phyloP scores from a whole-genome alignment of 1,284 basidiomycete genomes.

The Cutaneotrichosporon dermatis region DNA sequence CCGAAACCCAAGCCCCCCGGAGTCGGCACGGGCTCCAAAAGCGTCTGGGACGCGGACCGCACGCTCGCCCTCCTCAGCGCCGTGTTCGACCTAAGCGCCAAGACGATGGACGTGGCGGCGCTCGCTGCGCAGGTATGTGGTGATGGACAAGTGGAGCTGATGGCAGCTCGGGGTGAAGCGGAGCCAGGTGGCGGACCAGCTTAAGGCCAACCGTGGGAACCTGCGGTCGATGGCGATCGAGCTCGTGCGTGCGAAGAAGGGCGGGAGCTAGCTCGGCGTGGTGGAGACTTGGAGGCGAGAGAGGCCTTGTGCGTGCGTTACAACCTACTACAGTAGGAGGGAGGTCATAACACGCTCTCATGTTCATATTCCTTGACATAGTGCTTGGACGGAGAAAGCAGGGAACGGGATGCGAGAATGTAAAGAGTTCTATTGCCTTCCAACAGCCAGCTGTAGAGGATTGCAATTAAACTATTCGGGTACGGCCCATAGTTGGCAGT shows the following conservation, averaged over 20 bases:
- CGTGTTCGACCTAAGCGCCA: neutral
- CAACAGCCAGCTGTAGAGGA: no score
- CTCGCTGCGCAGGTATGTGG: neutral
- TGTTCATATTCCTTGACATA: no score
- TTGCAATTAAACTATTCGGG: no score
- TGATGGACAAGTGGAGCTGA: neutral
- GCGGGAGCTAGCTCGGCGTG: neutral
- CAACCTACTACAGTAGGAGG: no score
- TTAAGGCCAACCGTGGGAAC: constrained; percentile 11
- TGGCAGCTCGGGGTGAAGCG: constrained; percentile 9
- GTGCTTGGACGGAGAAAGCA: no score
- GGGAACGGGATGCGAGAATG: no score
- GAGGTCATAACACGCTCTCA: no score
- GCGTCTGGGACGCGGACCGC: neutral
- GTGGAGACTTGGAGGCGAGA: neutral
- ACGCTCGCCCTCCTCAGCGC: neutral
- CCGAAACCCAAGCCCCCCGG: neutral
- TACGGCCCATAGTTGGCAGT: no score
- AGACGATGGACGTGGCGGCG: neutral
- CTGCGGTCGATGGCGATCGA: constrained; percentile 2
- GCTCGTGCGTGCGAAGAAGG: constrained; percentile 1
- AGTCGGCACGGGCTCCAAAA: neutral
- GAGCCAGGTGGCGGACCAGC: constrained; percentile 8
- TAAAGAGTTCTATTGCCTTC: no score
- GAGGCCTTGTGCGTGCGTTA: no score